phyloP scores from a whole-genome alignment of 441 rosid species.

The Brassica balearica region DNA sequence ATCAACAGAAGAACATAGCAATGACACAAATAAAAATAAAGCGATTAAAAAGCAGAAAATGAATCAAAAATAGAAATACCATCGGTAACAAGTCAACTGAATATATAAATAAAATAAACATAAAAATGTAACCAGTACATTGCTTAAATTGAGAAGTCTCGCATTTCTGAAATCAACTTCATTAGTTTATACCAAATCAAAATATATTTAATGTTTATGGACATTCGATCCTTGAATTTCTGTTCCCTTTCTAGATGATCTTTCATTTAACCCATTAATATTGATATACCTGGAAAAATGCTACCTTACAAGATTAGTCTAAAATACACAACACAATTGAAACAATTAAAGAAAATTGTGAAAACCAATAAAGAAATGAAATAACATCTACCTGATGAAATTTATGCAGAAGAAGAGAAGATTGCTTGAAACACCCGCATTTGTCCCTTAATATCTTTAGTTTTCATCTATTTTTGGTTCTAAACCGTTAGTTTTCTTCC shows the following conservation, averaged over 20 bases:
- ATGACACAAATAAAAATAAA: background rate
- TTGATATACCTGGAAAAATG: constrained; percentile 6
- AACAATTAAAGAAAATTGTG: background rate
- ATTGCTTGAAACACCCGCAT: background rate
- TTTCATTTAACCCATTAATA: background rate
- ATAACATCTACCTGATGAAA: constrained; percentile 30
- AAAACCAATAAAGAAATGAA: background rate
- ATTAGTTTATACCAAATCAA: background rate
- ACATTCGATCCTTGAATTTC: background rate
- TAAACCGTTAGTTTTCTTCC: constrained; percentile 34
- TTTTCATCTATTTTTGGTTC: constrained; percentile 4
- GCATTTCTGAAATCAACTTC: background rate
- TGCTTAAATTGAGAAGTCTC: background rate
- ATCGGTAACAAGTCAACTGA: background rate
- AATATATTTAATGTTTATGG: background rate
- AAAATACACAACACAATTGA: background rate
- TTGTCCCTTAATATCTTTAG: constrained; percentile 33
- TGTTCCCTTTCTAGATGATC: background rate
- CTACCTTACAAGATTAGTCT: background rate
- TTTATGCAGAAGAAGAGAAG: constrained; percentile 22
- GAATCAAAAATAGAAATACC: background rate
- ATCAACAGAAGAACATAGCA: background rate
- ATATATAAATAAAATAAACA: background rate
- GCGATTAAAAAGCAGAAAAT: background rate
- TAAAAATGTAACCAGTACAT: background rate